These are phyloP conservation scores for Paramecium bursaria DNA, from an alignment of 73 alveolate genomes.

Conservation along the genomic window DNA sequence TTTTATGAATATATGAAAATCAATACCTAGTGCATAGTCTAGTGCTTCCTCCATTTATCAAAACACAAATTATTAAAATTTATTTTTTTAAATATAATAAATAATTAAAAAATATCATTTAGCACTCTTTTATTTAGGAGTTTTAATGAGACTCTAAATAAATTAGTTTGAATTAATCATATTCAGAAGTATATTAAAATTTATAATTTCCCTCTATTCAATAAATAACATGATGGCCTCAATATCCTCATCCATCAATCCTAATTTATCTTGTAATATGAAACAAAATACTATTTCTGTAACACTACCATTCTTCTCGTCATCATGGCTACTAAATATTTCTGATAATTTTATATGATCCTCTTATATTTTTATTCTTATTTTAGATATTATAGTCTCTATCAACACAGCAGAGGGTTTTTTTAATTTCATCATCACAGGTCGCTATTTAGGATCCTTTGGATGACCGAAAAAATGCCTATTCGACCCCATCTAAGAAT, in stretches of 20 bases:
- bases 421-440: background rate
- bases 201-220: conserved; percentile 9
- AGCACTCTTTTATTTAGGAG: too few species aligned
- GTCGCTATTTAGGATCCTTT: background rate
- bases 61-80: too few species aligned
- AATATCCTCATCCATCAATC: conserved; percentile 41
- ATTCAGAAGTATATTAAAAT: conserved; percentile 30
- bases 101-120: too few species aligned
- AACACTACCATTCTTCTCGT: conserved; percentile 33
- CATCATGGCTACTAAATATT: conserved; percentile 39
- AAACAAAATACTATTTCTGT: conserved; percentile 18
- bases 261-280: conserved; percentile 33
- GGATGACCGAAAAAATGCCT: conserved; percentile 69
- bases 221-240: conserved; percentile 18
- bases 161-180: background rate
- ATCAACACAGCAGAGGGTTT: conserved; percentile 48
- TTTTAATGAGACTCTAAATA: too few species aligned
- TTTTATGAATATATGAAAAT: conserved; percentile 48
- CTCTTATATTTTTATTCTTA: conserved; percentile 35
- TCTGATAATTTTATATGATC: background rate
- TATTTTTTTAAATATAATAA: too few species aligned
- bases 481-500: conserved; percentile 41
- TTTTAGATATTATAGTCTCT: conserved; percentile 43
- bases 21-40: too few species aligned
- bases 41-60: too few species aligned